Percentiles rank a stretch among this genome's conserved stretches.
phyloP scores from a whole-genome alignment of 1,284 basidiomycete species.

The Rhodotorula sp. region DNA sequence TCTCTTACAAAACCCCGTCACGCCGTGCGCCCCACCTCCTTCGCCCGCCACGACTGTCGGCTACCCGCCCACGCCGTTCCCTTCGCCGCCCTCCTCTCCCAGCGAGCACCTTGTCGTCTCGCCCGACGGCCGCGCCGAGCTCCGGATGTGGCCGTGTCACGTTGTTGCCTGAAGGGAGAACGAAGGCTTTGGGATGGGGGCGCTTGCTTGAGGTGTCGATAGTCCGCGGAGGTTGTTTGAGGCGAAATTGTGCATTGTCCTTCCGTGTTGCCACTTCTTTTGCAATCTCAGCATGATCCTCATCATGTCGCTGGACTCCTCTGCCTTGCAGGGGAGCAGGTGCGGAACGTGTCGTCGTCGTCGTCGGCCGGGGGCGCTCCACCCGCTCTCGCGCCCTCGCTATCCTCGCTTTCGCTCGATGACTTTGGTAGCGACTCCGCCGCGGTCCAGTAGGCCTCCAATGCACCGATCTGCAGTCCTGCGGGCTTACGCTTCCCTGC shows the following conservation, averaged over 20 bases:
- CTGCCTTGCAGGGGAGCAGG: neutral
- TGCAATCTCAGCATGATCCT: neutral
- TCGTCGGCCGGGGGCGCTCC: neutral
- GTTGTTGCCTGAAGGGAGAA: no score
- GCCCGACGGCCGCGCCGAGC: neutral
- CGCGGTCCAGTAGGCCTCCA: neutral
- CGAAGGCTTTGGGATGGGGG: no score
- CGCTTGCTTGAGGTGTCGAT: no score
- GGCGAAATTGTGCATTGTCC: neutral
- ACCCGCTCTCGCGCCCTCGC: neutral
- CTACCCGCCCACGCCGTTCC: no score
- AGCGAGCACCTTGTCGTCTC: neutral
- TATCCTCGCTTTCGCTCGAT: neutral
- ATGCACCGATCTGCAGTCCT: no score
- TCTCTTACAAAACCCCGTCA: neutral
- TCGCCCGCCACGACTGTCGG: no score
- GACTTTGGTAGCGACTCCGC: neutral
- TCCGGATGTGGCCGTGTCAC: neutral
- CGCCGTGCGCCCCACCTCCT: neutral
- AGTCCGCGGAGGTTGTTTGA: no score
- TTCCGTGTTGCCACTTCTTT: neutral
- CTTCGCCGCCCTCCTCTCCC: neutral
- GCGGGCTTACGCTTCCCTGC: neutral
- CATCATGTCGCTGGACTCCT: neutral
- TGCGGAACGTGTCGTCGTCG: neutral